Percentiles rank a stretch among this genome's conserved stretches.
phyloP scores from a whole-genome alignment of 1,284 basidiomycete genomes.

The Macrocybe sp. region DNA sequence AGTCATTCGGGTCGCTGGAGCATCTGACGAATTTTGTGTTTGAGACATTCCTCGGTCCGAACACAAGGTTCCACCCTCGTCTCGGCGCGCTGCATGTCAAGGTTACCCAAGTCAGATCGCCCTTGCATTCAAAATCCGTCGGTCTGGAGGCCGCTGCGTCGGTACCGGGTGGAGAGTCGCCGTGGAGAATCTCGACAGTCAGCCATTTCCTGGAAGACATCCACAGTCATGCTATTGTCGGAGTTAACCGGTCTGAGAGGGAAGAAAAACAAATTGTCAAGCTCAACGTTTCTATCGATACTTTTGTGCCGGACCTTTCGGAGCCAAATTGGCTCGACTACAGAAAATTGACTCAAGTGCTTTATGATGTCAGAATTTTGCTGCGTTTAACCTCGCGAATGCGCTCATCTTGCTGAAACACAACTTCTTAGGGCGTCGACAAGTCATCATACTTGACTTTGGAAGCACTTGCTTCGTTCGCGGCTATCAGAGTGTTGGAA shows the following conservation, averaged over 20 bases:
- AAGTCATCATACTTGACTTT: constrained; percentile 63
- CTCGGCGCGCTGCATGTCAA: constrained; percentile 34
- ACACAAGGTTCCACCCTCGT: constrained; percentile 24
- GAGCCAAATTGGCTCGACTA: constrained; percentile 24
- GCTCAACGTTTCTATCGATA: constrained; percentile 47
- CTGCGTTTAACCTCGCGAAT: neutral
- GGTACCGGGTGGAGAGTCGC: constrained; percentile 16
- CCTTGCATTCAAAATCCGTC: constrained; percentile 47
- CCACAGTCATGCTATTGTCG: constrained; percentile 58
- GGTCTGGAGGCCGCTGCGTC: constrained; percentile 35
- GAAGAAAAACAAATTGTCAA: constrained; percentile 65
- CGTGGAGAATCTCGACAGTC: constrained; percentile 19
- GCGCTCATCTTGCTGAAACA: constrained; percentile 1
- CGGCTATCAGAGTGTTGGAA: constrained; percentile 43
- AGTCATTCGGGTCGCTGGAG: constrained; percentile 36
- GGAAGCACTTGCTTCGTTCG: constrained; percentile 65
- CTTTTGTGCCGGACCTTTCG: constrained; percentile 16
- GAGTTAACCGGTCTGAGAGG: constrained; percentile 72
- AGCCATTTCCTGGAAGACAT: constrained; percentile 46
- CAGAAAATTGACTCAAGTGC: constrained; percentile 20
- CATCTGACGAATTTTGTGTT: constrained; percentile 38
- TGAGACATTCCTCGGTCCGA: constrained; percentile 24
- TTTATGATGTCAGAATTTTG: constrained; percentile 26
- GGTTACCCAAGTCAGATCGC: constrained; percentile 45
- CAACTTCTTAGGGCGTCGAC: constrained; percentile 29